Evolutionary conservation across 1,139 yeast genomes (phyloP).

Genomic region (Yamadazyma dushanensis): DNA sequence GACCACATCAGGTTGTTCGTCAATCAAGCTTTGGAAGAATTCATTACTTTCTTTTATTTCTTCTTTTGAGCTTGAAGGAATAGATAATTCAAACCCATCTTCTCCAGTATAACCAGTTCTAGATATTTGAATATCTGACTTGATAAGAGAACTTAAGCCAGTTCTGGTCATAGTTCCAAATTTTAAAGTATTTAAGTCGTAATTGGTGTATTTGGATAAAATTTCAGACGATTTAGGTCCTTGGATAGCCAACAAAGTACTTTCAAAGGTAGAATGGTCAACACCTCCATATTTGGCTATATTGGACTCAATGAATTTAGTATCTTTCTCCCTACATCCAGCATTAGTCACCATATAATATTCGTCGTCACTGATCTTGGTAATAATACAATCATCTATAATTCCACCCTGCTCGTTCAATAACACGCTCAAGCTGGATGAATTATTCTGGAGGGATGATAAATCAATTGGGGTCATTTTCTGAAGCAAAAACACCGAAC

Average conservation of each 20-base stretch:
- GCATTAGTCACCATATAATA: constrained; percentile 96
- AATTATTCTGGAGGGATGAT: constrained; percentile 49
- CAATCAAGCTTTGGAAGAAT: constrained; percentile 63
- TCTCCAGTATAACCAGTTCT: constrained; percentile 98
- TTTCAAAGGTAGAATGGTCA: constrained; percentile 64
- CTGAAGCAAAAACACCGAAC: constrained; percentile 69
- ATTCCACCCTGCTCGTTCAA: constrained; percentile 78
- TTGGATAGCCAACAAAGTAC: constrained; percentile 84
- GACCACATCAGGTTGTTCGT: constrained; percentile 55
- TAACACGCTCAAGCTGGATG: constrained; percentile 76
- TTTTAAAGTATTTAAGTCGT: constrained; percentile 57
- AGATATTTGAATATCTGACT: constrained; percentile 63
- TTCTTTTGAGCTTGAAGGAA: constrained; percentile 53
- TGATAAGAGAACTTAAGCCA: constrained; percentile 46
- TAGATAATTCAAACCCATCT: constrained; percentile 93
- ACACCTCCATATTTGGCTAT: constrained; percentile 47
- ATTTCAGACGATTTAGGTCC: constrained; percentile 79
- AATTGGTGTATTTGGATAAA: constrained; percentile 63
- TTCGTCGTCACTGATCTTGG: constrained; percentile 75
- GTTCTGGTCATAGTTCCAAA: constrained; percentile 64
- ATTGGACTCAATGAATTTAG: constrained; percentile 59
- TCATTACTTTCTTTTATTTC: constrained; percentile 50
- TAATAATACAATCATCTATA: constrained; percentile 89
- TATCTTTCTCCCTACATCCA: constrained; percentile 85
- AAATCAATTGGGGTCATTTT: constrained; percentile 86